Conservation (phyloP, 2,329 filamentous ascomycete genomes). For the Coleophoma crateriformis region DNA sequence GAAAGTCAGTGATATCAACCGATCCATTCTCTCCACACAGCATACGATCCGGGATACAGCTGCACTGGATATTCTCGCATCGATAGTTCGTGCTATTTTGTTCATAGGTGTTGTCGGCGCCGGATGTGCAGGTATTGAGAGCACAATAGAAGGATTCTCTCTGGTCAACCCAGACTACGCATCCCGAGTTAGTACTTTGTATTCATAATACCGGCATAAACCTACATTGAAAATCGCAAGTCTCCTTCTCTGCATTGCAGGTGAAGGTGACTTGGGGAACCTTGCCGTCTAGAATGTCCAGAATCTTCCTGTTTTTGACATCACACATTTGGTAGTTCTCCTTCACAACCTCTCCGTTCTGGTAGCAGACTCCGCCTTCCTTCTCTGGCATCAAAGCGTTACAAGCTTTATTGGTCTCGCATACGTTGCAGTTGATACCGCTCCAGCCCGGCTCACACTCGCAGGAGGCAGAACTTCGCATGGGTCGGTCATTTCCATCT, state of each 20-base stretch:
- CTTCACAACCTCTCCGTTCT: constrained; percentile 82
- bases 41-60: constrained; percentile 86
- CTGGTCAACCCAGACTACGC: constrained; percentile 85
- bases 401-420: constrained; percentile 76
- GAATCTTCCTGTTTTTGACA: constrained; percentile 92
- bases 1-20: constrained; percentile 86
- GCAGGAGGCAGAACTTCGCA: constrained; percentile 67
- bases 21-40: constrained; percentile 89
- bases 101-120: constrained; percentile 59
- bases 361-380: constrained; percentile 84
- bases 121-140: constrained; percentile 73
- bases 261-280: constrained; percentile 93
- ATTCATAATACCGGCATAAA: constrained; percentile 9
- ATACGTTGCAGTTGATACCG: constrained; percentile 98
- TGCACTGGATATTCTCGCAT: constrained; percentile 80
- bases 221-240: constrained; percentile 93
- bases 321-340: constrained; percentile 98
- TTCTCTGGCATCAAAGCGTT: constrained; percentile 80
- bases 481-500: constrained; percentile 71
- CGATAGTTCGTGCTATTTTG: constrained; percentile 80
- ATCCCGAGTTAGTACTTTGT: constrained; percentile 11
- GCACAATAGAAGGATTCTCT: constrained; percentile 95
- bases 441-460: constrained; percentile 90
- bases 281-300: constrained; percentile 76
- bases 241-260: constrained; percentile 67